Evolutionary conservation across 495 filamentous ascomycete genomes (phyloP).

Genomic region (Clavariopsis aquatica): DNA sequence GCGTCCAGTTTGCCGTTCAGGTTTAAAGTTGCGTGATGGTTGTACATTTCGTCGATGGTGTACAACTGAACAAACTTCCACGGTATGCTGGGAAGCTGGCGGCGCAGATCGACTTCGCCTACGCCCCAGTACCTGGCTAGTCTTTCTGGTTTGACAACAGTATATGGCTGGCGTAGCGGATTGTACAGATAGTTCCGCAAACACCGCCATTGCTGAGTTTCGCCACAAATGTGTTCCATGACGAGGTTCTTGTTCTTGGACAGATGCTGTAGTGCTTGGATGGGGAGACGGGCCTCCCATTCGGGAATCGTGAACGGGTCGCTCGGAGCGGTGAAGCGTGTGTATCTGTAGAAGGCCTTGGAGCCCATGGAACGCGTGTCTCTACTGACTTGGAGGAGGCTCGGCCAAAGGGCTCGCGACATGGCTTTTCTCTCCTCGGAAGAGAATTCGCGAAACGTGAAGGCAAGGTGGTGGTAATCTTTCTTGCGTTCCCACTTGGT

Average conservation of each 20-base stretch:
- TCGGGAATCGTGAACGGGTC: conserved; percentile 12
- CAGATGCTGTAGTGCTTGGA: background rate
- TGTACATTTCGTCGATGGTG: conserved; percentile 1
- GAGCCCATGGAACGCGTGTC: background rate
- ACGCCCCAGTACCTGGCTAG: background rate
- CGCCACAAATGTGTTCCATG: conserved; percentile 6
- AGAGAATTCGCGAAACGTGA: background rate
- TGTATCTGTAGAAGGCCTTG: background rate
- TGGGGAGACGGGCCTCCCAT: conserved; percentile 12
- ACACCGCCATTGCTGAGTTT: conserved; percentile 6
- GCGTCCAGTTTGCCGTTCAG: background rate
- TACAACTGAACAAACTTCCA: background rate
- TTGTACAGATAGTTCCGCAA: conserved; percentile 7
- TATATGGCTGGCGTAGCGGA: background rate
- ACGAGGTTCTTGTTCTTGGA: background rate
- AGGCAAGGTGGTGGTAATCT: background rate
- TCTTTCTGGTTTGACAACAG: background rate
- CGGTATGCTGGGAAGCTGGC: background rate
- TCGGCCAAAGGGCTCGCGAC: conserved; percentile 4
- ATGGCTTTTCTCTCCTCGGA: background rate
- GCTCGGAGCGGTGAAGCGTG: conserved; percentile 3
- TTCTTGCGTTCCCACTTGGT: background rate
- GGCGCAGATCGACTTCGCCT: background rate
- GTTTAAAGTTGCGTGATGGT: background rate
- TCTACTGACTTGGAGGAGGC: background rate